Evolutionary conservation across 192 early-diverging fungal species (phyloP), one percentile per base, ranked within the genome.

Genomic region (Backusella morwellensis): DNA sequence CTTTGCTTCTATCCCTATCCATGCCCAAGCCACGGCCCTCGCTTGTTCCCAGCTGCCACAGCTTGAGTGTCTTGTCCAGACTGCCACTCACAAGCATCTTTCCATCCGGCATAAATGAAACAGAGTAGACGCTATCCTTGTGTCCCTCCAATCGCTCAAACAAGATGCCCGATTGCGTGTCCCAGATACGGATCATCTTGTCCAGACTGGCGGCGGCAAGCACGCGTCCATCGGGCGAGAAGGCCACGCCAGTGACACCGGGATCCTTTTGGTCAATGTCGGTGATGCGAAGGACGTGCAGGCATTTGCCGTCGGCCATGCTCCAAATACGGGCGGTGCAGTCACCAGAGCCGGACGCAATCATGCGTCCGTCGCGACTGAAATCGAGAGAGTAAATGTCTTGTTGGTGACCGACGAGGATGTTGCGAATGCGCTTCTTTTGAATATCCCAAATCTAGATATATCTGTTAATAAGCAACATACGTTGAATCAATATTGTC

Each of bases 341-440:
- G 85, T 95, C 94, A 59, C 94, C 94, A 1, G 93, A 94, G 29
- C 97, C 98, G 21, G 93, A 95, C 36, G 97, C 95, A 75, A 99
- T 91, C 32, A 90, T 91, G 70, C 88, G 82, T n/a, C 97, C 96
- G 80, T 97, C 96, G 17, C 91, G 85, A 74, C 92, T 92, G 87
- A 97, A 99, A 76, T 98, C 98, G 77, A 99, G 87, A 34, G 92
- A 93, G 83, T 99, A 99, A 74, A 99, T 98, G 79, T 99, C 98
- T 85, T 96, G 94, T 68, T 95, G 93, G 78, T 99, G 98, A 21
- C 98, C 98, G 19, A 84, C 79, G 52, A 97, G 88, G 9, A 87
- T 86, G 80, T 89, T 89, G 56, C 85, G 86, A 66, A 95, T 92
- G 17, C 85, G 81, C 76, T 85, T 86, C 68, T 83, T 87, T 56